These are phyloP conservation scores for Styphnolobium japonicum DNA, from an alignment of 306 rosid species.

Conservation along the genomic window DNA sequence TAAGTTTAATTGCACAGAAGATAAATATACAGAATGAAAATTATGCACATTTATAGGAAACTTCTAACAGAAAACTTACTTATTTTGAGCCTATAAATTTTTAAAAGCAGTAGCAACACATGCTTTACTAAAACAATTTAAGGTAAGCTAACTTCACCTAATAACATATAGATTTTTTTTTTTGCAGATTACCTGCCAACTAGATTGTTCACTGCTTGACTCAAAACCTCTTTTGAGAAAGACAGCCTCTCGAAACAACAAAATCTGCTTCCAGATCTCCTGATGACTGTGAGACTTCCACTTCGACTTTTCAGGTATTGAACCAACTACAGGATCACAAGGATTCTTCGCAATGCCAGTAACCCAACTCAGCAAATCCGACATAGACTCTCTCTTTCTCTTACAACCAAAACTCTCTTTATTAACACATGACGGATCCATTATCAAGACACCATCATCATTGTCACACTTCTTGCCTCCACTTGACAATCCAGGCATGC, in stretches of 20 bases:
- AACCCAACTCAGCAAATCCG: constrained; percentile 59
- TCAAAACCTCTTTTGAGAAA: constrained; percentile 39
- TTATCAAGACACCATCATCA: constrained; percentile 27
- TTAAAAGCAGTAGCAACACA: not conserved
- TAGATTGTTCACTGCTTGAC: constrained; percentile 37
- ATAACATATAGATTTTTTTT: not conserved
- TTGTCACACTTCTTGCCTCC: constrained; percentile 15
- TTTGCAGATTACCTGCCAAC: constrained; percentile 56
- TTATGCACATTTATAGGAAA: not conserved
- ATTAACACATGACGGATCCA: constrained; percentile 31
- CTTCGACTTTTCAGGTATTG: constrained; percentile 52
- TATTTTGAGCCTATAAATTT: not conserved
- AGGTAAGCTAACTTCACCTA: not conserved
- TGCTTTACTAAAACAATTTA: not conserved
- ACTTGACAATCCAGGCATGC: constrained; percentile 21
- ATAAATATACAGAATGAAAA: not conserved
- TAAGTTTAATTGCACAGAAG: constrained; percentile 2
- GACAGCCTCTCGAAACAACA: constrained; percentile 59
- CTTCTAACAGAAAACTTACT: not conserved
- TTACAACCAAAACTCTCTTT: constrained; percentile 24
- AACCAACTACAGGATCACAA: constrained; percentile 53
- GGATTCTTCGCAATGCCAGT: constrained; percentile 54
- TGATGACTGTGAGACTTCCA: constrained; percentile 52
- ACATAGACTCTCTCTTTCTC: constrained; percentile 45
- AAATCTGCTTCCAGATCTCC: constrained; percentile 63